A percentile compares a stretch with the other conserved stretches of the same genome.
phyloP scores from a whole-genome alignment of 1,284 basidiomycete species.

The Ceratobasidium sp. region DNA sequence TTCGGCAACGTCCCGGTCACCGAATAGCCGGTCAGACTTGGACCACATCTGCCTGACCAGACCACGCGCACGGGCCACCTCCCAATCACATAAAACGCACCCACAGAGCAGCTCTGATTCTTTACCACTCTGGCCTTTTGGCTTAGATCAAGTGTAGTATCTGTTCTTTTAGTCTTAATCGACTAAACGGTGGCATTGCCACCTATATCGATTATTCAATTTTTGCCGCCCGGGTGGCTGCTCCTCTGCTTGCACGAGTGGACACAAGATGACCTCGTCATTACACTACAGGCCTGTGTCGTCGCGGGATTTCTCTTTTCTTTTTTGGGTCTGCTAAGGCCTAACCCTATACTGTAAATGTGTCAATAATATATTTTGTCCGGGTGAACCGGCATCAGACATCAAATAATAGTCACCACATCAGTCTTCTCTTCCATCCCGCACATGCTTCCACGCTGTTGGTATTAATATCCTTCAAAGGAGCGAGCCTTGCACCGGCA shows the following conservation, averaged over 20 bases:
- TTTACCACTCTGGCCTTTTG: slow-evolving; percentile 90
- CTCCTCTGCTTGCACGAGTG: slow-evolving; percentile 44
- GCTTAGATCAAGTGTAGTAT: slow-evolving; percentile 98
- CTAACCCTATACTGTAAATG: slow-evolving; percentile 36
- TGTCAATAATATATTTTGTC: not conserved
- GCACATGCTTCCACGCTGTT: too few relatives aligned
- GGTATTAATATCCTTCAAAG: too few relatives aligned
- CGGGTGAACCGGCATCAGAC: too few relatives aligned
- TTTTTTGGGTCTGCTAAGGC: slow-evolving; percentile 12
- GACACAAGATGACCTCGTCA: slow-evolving; percentile 33
- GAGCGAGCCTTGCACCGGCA: too few relatives aligned
- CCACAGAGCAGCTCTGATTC: not conserved
- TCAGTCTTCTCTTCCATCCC: too few relatives aligned
- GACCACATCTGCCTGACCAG: not conserved
- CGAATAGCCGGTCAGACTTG: not conserved
- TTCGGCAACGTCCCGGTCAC: not conserved
- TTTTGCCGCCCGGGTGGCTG: slow-evolving; percentile 41
- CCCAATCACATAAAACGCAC: not conserved
- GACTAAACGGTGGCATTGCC: slow-evolving; percentile 42
- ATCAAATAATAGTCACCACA: too few relatives aligned
- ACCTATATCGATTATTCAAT: slow-evolving; percentile 43
- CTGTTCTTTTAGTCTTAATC: slow-evolving; percentile 72
- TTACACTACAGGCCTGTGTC: slow-evolving; percentile 35
- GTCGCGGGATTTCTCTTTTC: slow-evolving; percentile 34
- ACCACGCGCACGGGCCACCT: slow-evolving; percentile 25